Base-by-base conservation (phyloP, 768 basidiomycete species). In the Fibroporia radiculosa region DNA sequence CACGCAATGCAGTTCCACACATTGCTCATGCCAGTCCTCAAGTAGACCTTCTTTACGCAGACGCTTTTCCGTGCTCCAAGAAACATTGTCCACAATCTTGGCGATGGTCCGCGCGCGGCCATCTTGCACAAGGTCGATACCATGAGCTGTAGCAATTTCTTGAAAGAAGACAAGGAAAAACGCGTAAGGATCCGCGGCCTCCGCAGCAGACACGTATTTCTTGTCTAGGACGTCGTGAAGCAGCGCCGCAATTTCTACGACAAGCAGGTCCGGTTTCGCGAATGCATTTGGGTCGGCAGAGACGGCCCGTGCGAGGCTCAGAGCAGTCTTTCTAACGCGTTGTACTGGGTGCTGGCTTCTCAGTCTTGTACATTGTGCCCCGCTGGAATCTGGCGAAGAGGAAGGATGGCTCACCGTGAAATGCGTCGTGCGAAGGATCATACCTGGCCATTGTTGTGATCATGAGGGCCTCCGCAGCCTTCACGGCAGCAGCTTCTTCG, bases 161-260 rank as follows among this genome's bases (percentile, higher is more conserved):
- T 67, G 50, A 58, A 85, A 86, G 61, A 79, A 78, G 18, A 86
- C 80, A 19, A 77, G 65, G 60, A 88, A 83, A 57, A 75, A 85
- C 44, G 66, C 62, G 62, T 77, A 78, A 5, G 82, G 76, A 57
- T 85, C 77, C 14, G 73, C 67, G 11, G 77, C 74, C 53, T 56
- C 50, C 44, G 68, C 70, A 11, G 70, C 61, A 1, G 79, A 66
- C 14, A 82, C 80, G 56, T 91, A 89, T 68, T 91, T 90, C 66
- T 84, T 87, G 73, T 90, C 87, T 26, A 88, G 67, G 32, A 92
- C 73, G 62, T 95, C 91, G 56, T 93, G 92, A 35, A 93, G 75
- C 29, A 95, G 74, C n/a, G 92, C 84, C 24, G 85, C 83, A 37
- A 93, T 67, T 62, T 93, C 91, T 19, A 93, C 75, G 4, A 79